Base-by-base conservation (phyloP, 306 rosid genomes). In the Cicer pinnatifidum region DNA sequence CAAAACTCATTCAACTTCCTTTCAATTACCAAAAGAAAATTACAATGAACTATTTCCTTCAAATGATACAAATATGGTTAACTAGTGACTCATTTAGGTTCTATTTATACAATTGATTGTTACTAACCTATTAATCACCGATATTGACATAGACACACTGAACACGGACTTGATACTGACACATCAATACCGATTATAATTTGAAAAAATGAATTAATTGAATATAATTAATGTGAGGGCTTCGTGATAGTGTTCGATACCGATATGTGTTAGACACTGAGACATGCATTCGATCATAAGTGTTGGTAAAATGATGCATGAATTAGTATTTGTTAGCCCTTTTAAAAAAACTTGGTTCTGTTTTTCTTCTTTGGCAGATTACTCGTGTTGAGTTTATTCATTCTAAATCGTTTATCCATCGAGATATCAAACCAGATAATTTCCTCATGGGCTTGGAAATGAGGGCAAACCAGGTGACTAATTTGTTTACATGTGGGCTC, bases 351-450 rank as follows among this genome's bases (percentile, higher is more conserved):
- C 17, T 7, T 17, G 65, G 46, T 23, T 7, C 8, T 9, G 0
- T 12, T 12, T 62, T 5, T 62, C 58, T 69, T 15, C 20, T 62
- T 38, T 40, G n/a, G 39, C 86, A 93, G 98, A 90, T 93, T 77
- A 90, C 85, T 65, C 93, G 98, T 51, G 98, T 93, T 47, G 98
- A 93, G 72, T 93, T 89, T 82, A 82, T 90, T 62, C 98, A 92
- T 84, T 83, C 91, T 39, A 92, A 90, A 70, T 92, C 98, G 23
- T 87, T 93, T 86, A 91, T 93, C 6, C 98, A 93, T 71, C 96
- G 98, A 7, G 98, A 93, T 88, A 93, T 93, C 66, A 93, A 93
- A 84, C 97, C 98, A 1, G 98, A 93, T 83, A 93, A 93, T 71
- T 93, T 90, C 83, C 93, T 93, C 46, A 93, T 93, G 98, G 98